A percentile compares a stretch with the other conserved stretches of the same genome.
These are phyloP conservation scores for Aspergillus incahuasiensis DNA, from an alignment of 495 filamentous ascomycete genomes.

Conservation along the genomic window DNA sequence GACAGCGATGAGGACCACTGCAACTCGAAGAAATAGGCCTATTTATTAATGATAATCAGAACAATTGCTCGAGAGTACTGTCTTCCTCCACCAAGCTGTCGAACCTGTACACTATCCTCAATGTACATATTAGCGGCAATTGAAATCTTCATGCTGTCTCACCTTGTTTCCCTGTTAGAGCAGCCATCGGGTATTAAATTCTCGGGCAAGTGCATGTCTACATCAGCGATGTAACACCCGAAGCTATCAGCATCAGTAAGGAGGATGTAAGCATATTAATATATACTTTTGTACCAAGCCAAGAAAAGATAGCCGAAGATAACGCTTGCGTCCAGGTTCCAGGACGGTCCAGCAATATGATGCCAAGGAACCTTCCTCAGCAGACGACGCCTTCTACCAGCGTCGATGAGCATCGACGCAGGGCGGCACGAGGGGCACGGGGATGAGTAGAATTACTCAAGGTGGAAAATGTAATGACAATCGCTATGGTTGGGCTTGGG, in stretches of 20 bases:
- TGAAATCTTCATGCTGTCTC: not conserved
- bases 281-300: not conserved
- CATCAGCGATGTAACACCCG: not conserved
- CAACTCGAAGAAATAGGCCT: not conserved
- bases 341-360: not conserved
- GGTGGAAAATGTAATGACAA: not conserved
- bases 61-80: not conserved
- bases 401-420: not conserved
- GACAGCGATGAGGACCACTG: not conserved
- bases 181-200: not conserved
- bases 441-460: not conserved
- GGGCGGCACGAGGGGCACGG: not conserved
- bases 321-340: not conserved
- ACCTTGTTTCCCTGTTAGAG: not conserved
- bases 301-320: not conserved
- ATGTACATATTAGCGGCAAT: conserved; percentile 6
- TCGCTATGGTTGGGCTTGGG: not conserved
- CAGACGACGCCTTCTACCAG: not conserved
- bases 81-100: not conserved
- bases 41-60: not conserved
- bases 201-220: not conserved
- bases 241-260: not conserved
- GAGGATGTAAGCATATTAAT: not conserved
- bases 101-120: conserved; percentile 6
- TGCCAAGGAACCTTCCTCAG: not conserved